phyloP scores from a whole-genome alignment of 2,329 filamentous ascomycete species.

The Diaporthe vaccinii region DNA sequence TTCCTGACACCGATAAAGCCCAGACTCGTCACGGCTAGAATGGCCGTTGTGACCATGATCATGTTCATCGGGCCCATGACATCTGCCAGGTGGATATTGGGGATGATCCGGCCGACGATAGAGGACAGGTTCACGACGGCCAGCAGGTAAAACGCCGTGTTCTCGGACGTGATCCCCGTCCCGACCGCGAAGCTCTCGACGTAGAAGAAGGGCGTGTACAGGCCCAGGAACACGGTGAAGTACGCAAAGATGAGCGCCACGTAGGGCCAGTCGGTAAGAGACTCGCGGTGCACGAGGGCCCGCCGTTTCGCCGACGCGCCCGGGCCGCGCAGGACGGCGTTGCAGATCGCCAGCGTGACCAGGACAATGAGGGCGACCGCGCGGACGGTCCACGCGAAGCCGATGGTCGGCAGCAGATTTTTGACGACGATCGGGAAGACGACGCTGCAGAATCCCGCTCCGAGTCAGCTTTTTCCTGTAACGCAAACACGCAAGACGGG shows the following conservation, averaged over 20 bases:
- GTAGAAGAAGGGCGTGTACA: slow-evolving; percentile 45
- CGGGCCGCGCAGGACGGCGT: slow-evolving; percentile 52
- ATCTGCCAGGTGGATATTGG: slow-evolving; percentile 8
- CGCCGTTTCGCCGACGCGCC: neutral
- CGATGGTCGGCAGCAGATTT: slow-evolving; percentile 55
- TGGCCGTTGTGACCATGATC: neutral
- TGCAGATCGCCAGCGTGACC: slow-evolving; percentile 48
- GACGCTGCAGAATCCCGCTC: slow-evolving; percentile 47
- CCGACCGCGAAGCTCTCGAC: slow-evolving; percentile 39
- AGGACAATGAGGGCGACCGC: slow-evolving; percentile 57
- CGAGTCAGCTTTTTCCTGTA: neutral
- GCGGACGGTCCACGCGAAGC: slow-evolving; percentile 61
- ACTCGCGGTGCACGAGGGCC: slow-evolving; percentile 43
- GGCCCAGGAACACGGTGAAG: slow-evolving; percentile 40
- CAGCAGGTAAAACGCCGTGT: slow-evolving; percentile 38
- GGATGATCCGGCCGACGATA: slow-evolving; percentile 12
- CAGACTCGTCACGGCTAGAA: neutral
- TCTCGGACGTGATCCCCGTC: slow-evolving; percentile 19
- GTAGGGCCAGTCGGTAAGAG: slow-evolving; percentile 40
- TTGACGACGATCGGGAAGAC: slow-evolving; percentile 60
- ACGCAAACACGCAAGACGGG: neutral
- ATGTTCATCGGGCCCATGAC: slow-evolving; percentile 28
- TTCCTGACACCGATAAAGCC: slow-evolving; percentile 5
- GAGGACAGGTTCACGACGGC: slow-evolving; percentile 42
- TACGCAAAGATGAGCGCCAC: slow-evolving; percentile 36